Percentiles rank a stretch among this genome's conserved stretches.
Evolutionary conservation across 768 basidiomycete genomes (phyloP).

Genomic region (Coprinellus micaceus): DNA sequence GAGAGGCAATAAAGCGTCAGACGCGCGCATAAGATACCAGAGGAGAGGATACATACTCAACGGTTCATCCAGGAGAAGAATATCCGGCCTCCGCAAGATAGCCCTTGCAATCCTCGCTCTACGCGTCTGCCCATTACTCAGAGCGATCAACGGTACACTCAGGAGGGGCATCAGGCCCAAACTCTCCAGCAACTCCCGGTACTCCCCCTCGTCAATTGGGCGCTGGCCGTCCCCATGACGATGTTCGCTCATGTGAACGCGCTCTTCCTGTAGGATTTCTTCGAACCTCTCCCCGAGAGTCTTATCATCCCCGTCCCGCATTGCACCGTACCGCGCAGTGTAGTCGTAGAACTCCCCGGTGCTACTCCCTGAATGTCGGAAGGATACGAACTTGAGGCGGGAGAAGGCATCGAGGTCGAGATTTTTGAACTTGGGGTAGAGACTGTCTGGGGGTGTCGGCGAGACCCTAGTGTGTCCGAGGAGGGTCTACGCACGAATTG

Average conservation of each 20-base stretch:
- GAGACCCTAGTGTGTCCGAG: constrained; percentile 68
- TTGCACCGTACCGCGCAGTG: constrained; percentile 86
- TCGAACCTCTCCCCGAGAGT: constrained; percentile 62
- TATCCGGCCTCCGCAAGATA: constrained; percentile 61
- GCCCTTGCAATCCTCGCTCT: constrained; percentile 81
- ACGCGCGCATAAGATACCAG: too few species aligned
- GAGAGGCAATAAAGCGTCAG: too few species aligned
- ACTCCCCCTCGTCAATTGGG: constrained; percentile 11
- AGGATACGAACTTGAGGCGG: constrained; percentile 57
- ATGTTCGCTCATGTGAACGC: too few species aligned
- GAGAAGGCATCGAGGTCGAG: constrained; percentile 42
- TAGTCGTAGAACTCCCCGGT: constrained; percentile 84
- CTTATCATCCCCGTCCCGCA: constrained; percentile 77
- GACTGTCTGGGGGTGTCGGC: constrained; percentile 56
- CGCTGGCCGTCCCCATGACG: too few species aligned
- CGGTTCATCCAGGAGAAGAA: constrained; percentile 90
- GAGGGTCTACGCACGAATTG: constrained; percentile 53
- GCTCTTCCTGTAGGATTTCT: not conserved
- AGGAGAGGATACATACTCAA: constrained; percentile 79
- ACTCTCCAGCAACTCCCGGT: constrained; percentile 39
- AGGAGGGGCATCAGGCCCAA: constrained; percentile 50
- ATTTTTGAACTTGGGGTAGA: constrained; percentile 62
- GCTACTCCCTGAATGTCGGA: constrained; percentile 51
- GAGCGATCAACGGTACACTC: constrained; percentile 78
- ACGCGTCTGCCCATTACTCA: constrained; percentile 91